Conservation (phyloP, 257 asterid genomes). For the Leptodermis oblonga region DNA sequence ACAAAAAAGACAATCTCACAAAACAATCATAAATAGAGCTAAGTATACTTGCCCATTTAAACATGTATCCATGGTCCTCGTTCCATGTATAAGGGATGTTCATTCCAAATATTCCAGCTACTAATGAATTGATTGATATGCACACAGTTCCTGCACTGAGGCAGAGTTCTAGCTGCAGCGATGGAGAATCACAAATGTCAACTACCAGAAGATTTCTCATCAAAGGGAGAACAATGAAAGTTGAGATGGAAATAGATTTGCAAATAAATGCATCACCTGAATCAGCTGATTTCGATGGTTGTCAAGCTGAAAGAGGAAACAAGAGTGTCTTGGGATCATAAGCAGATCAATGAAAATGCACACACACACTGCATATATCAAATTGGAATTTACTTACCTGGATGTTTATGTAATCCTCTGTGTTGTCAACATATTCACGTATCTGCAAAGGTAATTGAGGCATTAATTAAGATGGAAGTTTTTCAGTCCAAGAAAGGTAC, state of each 20-base stretch:
- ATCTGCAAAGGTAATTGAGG: background rate
- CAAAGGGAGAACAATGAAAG: background rate
- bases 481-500: background rate
- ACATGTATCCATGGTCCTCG: background rate
- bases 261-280: background rate
- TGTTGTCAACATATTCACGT: constrained; percentile 5
- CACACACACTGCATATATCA: background rate
- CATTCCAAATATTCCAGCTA: constrained; percentile 1
- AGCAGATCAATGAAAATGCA: background rate
- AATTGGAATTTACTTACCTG: background rate
- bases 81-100: constrained; percentile 7
- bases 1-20: background rate
- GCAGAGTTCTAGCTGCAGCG: background rate
- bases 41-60: constrained; percentile 11
- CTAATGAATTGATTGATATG: background rate
- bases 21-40: background rate
- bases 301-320: constrained; percentile 9
- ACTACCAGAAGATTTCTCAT: background rate
- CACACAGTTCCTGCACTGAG: background rate
- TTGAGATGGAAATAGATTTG: background rate
- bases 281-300: constrained; percentile 12
- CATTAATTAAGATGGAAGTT: background rate
- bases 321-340: background rate
- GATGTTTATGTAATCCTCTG: constrained; percentile 11
- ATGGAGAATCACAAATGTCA: background rate